Evolutionary conservation across 2,329 filamentous ascomycete genomes (phyloP).

Genomic region (Lanzia echinophila): DNA sequence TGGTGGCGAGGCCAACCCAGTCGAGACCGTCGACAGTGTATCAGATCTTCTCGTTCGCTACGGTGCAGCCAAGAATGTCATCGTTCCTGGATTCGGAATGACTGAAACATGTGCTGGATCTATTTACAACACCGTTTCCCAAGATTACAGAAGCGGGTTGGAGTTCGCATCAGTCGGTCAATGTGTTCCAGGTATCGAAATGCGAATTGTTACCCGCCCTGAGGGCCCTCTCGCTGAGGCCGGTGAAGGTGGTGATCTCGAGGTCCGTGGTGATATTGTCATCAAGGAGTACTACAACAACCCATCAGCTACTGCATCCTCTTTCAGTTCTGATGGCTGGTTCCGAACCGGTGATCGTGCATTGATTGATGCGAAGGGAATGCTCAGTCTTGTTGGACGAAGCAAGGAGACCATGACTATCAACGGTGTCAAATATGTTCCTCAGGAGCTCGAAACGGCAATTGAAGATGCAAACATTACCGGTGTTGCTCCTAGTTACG

Average conservation of each 20-base stretch:
- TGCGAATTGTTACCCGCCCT: slow-evolving; percentile 29
- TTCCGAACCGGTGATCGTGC: slow-evolving; percentile 79
- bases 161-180: slow-evolving; percentile 34
- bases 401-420: slow-evolving; percentile 38
- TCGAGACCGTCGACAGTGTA: slow-evolving; percentile 25
- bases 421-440: slow-evolving; percentile 38
- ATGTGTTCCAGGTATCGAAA: slow-evolving; percentile 33
- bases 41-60: slow-evolving; percentile 26
- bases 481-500: slow-evolving; percentile 22
- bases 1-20: slow-evolving; percentile 39
- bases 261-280: slow-evolving; percentile 23
- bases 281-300: slow-evolving; percentile 32
- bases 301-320: slow-evolving; percentile 23
- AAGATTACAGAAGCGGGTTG: slow-evolving; percentile 31
- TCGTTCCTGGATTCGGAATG: slow-evolving; percentile 40
- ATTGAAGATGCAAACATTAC: slow-evolving; percentile 31
- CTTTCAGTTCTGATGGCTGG: slow-evolving; percentile 81
- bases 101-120: slow-evolving; percentile 44
- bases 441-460: slow-evolving; percentile 32
- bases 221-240: not conserved
- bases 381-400: slow-evolving; percentile 33
- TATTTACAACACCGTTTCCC: slow-evolving; percentile 38
- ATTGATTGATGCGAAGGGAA: slow-evolving; percentile 26
- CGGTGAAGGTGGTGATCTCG: slow-evolving; percentile 18
- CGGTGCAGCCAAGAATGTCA: slow-evolving; percentile 29